Conservation (phyloP, 768 basidiomycete species). For the Amanita rubescens region DNA sequence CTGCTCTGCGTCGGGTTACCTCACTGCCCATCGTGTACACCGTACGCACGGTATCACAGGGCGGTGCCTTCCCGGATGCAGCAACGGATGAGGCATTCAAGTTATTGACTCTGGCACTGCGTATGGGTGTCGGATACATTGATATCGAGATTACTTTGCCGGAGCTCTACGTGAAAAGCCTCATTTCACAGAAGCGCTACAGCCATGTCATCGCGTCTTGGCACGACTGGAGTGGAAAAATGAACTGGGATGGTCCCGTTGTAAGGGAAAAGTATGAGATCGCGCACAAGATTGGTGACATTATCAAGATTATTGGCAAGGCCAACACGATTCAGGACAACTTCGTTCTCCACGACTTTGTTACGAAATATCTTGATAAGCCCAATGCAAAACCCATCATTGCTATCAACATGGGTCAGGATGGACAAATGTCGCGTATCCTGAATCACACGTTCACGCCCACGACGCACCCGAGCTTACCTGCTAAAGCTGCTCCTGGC, state of each 20-base stretch:
- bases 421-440: constrained; percentile 87
- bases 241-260: constrained; percentile 69
- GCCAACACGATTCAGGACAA: constrained; percentile 74
- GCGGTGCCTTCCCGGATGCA: constrained; percentile 84
- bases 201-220: constrained; percentile 87
- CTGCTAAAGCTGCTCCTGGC: constrained; percentile 84
- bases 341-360: constrained; percentile 69
- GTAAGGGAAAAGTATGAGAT: constrained; percentile 64
- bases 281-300: constrained; percentile 69
- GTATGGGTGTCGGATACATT: constrained; percentile 84
- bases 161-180: constrained; percentile 47
- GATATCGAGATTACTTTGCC: constrained; percentile 85
- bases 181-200: constrained; percentile 55
- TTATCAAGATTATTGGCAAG: constrained; percentile 89
- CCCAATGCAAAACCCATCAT: constrained; percentile 72
- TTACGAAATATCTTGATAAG: constrained; percentile 33
- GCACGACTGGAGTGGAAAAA: constrained; percentile 87
- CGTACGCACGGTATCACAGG: constrained; percentile 80
- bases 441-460: constrained; percentile 84
- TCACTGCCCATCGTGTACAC: constrained; percentile 89
- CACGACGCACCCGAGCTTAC: constrained; percentile 84
- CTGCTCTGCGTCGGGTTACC: constrained; percentile 68
- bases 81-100: constrained; percentile 65
- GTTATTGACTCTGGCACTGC: constrained; percentile 71
- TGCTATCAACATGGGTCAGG: constrained; percentile 88